Evolutionary conservation across 805 yeast species (phyloP).

Genomic region (Grigorovia humatica): DNA sequence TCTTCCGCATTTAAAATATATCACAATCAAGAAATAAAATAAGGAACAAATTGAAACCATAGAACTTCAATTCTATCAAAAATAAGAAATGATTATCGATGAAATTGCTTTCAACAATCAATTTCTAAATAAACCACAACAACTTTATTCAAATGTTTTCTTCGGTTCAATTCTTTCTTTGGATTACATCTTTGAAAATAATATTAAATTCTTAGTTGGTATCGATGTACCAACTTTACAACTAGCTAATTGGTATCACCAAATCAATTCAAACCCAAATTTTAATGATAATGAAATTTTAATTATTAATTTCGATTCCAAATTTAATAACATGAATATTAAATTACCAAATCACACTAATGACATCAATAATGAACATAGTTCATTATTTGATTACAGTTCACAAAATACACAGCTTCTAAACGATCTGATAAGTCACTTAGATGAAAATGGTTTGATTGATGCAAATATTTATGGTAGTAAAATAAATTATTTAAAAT

Average conservation of each 20-base stretch:
- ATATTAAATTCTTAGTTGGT: slow-evolving; percentile 32
- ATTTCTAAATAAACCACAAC: slow-evolving; percentile 35
- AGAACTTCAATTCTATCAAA: too few species aligned
- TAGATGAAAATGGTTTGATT: slow-evolving; percentile 2
- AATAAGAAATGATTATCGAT: slow-evolving; percentile 1
- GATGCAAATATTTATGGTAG: slow-evolving; percentile 1
- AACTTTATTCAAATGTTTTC: slow-evolving; percentile 32
- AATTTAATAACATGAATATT: slow-evolving; percentile 1
- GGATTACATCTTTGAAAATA: slow-evolving; percentile 30
- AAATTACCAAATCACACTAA: neutral
- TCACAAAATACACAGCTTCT: slow-evolving; percentile 2
- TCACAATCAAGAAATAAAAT: too few species aligned
- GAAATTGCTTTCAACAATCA: slow-evolving; percentile 2
- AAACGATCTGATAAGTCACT: neutral
- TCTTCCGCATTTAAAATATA: too few species aligned
- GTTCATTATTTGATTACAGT: slow-evolving; percentile 3
- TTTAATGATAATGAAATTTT: slow-evolving; percentile 22
- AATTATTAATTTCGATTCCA: slow-evolving; percentile 29
- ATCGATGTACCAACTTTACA: slow-evolving; percentile 27
- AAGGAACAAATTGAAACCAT: too few species aligned
- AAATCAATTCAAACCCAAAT: slow-evolving; percentile 2
- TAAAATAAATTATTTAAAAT: slow-evolving; percentile 5
- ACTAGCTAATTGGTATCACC: slow-evolving; percentile 19
- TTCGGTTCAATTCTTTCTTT: slow-evolving; percentile 38
- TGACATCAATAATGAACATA: neutral